Evolutionary conservation across 2,329 filamentous ascomycete species (phyloP), one percentile per base, ranked within the genome.

Genomic region (Penicillium sp.): DNA sequence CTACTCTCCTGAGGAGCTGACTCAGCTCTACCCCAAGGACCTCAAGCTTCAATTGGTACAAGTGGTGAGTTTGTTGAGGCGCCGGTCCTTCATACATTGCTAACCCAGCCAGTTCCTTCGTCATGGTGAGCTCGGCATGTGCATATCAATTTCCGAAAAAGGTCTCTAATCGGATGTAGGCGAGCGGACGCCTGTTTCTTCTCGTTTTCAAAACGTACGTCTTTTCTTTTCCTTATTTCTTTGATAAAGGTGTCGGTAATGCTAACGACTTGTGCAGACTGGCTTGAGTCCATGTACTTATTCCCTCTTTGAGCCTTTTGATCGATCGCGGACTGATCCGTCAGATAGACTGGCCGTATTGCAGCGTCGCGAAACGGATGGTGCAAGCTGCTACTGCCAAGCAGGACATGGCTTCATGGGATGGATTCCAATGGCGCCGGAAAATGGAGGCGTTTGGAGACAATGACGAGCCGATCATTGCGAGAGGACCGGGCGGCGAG

Each of bases 1-100:
- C 0, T 97, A 97, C 74, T 84, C 86, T 39, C 75, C 84, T 58
- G 84, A 88, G 52, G 91, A 97, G 78, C 81, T 97, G 43, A 77
- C 80, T 38, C 76, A 77, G 63, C 83, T 97, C 51, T 98, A 96
- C 73, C 93, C 93, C 1, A 73, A 83, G 47, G 77, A 80, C 39
- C 78, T 98, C 51, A 81, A 92, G 67, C 82, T 98, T 31, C 87
- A 93, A 67, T 82, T 93, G 52, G 93, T 97, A 43, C 93, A 98
- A 74, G 79, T 97, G 61, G 79, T 84, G 66, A 64, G 79, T 66
- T 33, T 48, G 32, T 9, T 28, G 20, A 13, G 23, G 37, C 5
- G 20, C 15, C 28, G 39, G 39, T 32, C 29, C 23, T 38, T 35
- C n/a, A 7, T 15, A 6, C 5, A 40, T 15, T 27, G 42, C 60